A percentile compares a stretch with the other conserved stretches of the same genome.
These are phyloP conservation scores for Aspergillus sp. DNA, from an alignment of 2,329 filamentous ascomycete species.

Conservation along the genomic window DNA sequence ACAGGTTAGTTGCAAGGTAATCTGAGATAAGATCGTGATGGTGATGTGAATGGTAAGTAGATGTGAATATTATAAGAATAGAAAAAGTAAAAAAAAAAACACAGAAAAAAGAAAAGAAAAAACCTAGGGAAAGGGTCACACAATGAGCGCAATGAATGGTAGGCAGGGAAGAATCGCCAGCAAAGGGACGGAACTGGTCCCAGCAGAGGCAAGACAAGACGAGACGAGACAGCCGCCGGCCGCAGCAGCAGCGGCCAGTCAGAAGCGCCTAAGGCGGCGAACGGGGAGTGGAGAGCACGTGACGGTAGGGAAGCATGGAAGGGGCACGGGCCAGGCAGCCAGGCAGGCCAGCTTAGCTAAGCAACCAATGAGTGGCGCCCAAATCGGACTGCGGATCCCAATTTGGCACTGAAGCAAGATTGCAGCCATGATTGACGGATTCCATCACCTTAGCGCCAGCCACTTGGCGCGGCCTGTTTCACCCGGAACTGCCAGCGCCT, in stretches of 20 bases:
- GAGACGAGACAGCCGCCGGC: not conserved
- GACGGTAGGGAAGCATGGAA: conserved; percentile 19
- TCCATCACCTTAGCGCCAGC: conserved; percentile 9
- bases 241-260: not conserved
- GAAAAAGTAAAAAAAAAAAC: conserved; percentile 41
- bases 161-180: not conserved
- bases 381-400: conserved; percentile 13
- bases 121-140: too few species aligned
- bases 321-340: conserved; percentile 23
- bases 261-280: conserved; percentile 12
- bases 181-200: conserved; percentile 1
- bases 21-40: too few species aligned
- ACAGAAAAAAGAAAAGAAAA: not conserved
- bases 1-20: conserved; percentile 46
- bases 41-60: not conserved
- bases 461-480: conserved; percentile 15
- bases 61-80: conserved; percentile 18
- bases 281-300: conserved; percentile 27
- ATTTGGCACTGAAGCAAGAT: conserved; percentile 12
- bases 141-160: not conserved
- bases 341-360: conserved; percentile 18
- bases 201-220: not conserved
- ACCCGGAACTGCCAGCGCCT: conserved; percentile 10
- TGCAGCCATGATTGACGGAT: conserved; percentile 9
- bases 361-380: conserved; percentile 16